Conservation (phyloP, 1,284 basidiomycete genomes). For the Pseudozyma thailandica region DNA sequence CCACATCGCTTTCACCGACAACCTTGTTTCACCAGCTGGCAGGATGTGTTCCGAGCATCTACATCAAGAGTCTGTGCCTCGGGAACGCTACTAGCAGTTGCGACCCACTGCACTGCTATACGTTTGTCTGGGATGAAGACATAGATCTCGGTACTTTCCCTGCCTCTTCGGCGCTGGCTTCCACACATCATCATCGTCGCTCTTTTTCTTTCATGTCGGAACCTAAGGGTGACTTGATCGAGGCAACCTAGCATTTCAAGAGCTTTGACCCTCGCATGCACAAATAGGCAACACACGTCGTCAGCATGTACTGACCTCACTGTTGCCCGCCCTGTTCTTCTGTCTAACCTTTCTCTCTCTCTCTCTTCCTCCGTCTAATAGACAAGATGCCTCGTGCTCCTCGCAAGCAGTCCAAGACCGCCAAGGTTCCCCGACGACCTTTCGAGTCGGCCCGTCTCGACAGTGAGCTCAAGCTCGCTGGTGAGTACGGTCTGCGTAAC, state of each 20-base stretch:
- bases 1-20: neutral
- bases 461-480: constrained; percentile 98
- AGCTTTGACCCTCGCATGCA: constrained; percentile 55
- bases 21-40: constrained; percentile 16
- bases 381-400: constrained; percentile 65
- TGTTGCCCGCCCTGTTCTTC: constrained; percentile 47
- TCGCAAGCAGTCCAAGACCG: constrained; percentile 67
- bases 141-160: constrained; percentile 24
- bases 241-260: constrained; percentile 57
- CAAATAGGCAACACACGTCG: constrained; percentile 36
- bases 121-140: constrained; percentile 52
- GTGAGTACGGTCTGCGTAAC: constrained; percentile 99
- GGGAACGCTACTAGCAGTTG: constrained; percentile 21
- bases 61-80: constrained; percentile 54
- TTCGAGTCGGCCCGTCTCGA: constrained; percentile 98
- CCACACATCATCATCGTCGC: constrained; percentile 12
- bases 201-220: constrained; percentile 25
- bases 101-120: constrained; percentile 1
- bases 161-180: constrained; percentile 31
- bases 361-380: constrained; percentile 1
- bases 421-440: constrained; percentile 89
- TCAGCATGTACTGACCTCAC: constrained; percentile 36
- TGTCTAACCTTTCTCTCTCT: constrained; percentile 12
- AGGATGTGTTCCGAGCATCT: constrained; percentile 32
- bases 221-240: constrained; percentile 54